Evolutionary conservation across 768 basidiomycete species (phyloP).

Genomic region (Naganishia friedmannii): DNA sequence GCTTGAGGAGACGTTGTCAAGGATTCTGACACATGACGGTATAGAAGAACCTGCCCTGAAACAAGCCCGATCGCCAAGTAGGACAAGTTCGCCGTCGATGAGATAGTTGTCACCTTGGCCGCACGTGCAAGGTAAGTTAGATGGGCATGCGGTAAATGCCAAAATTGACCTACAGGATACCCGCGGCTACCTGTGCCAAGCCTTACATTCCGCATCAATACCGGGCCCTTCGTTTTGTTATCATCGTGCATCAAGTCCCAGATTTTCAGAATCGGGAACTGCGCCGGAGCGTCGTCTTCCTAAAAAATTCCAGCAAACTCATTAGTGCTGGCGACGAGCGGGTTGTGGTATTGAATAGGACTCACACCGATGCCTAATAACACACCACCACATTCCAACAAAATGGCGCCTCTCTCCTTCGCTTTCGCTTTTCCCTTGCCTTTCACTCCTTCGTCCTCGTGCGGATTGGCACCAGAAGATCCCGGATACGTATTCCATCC

Average conservation of each 20-base stretch:
- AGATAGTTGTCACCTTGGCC: constrained; percentile 69
- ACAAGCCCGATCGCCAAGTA: constrained; percentile 91
- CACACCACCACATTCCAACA: constrained; percentile 75
- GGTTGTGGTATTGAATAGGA: too few species aligned
- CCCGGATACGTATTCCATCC: constrained; percentile 41
- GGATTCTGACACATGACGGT: constrained; percentile 87
- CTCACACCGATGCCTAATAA: constrained; percentile 85
- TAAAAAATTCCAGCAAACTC: not conserved
- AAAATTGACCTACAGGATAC: constrained; percentile 62
- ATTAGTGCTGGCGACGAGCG: too few species aligned
- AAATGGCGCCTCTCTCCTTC: constrained; percentile 50
- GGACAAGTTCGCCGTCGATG: constrained; percentile 70
- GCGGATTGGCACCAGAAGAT: not conserved
- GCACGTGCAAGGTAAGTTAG: constrained; percentile 3
- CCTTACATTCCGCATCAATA: constrained; percentile 70
- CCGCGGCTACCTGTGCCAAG: constrained; percentile 72
- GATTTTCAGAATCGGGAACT: constrained; percentile 61
- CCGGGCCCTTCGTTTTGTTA: constrained; percentile 63
- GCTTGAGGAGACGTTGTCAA: constrained; percentile 64
- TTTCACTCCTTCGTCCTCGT: not conserved
- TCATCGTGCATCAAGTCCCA: constrained; percentile 78
- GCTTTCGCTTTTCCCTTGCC: constrained; percentile 26
- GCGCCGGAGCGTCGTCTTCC: constrained; percentile 48
- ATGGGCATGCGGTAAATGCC: not conserved
- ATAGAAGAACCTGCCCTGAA: constrained; percentile 87